Conservation (phyloP, 257 asterid genomes). For the Salvia hispanica region DNA sequence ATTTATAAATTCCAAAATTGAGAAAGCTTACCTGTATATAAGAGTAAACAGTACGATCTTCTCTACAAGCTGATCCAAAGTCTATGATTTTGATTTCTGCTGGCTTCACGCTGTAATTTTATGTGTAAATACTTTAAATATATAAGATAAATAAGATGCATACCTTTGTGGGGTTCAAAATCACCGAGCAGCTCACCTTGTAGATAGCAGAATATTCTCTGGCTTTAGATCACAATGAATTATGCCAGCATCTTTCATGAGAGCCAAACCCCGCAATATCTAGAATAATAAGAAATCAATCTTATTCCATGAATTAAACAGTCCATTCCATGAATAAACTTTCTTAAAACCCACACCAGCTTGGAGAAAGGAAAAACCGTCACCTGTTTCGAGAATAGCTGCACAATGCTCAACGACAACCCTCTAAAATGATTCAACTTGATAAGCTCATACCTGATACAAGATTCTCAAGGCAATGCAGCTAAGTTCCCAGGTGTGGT, state of each 20-base stretch:
- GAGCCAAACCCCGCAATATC: conserved; percentile 91
- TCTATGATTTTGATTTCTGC: conserved; percentile 93
- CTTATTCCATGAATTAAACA: conserved; percentile 29
- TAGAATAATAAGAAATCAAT: conserved; percentile 37
- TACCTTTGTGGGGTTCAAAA: conserved; percentile 25
- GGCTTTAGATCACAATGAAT: conserved; percentile 99
- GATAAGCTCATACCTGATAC: conserved; percentile 86
- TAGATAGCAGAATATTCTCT: conserved; percentile 89
- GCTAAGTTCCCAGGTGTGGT: conserved; percentile 25
- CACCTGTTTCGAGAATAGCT: conserved; percentile 96
- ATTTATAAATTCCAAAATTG: conserved; percentile 24
- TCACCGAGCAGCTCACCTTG: conserved; percentile 68
- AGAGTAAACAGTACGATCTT: conserved; percentile 91
- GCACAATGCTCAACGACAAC: conserved; percentile 88
- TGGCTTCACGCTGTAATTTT: conserved; percentile 82
- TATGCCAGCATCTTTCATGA: conserved; percentile 94
- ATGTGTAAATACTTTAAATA: conserved; percentile 30
- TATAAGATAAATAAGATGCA: conserved; percentile 30
- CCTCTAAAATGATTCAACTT: conserved; percentile 93
- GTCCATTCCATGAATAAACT: conserved; percentile 29
- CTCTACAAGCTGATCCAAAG: conserved; percentile 99
- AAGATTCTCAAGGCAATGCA: conserved; percentile 27
- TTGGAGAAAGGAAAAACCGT: conserved; percentile 26
- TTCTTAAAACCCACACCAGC: background rate
- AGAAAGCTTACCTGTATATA: conserved; percentile 77